A percentile compares a stretch with the other conserved stretches of the same genome.
Conservation (phyloP, 208 protist genomes). For the Trypanosoma rangeli region DNA sequence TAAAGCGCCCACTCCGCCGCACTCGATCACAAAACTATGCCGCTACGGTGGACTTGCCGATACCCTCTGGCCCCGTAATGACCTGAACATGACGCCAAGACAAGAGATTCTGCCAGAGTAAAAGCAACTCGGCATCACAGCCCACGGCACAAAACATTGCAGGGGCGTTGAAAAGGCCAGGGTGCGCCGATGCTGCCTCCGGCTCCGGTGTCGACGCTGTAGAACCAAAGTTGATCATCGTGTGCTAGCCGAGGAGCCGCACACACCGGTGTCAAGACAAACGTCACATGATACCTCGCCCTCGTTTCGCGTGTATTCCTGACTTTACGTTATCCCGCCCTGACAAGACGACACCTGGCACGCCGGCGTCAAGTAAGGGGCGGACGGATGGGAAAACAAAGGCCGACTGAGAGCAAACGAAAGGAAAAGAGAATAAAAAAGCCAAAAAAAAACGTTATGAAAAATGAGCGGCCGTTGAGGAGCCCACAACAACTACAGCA, state of each 20-base stretch:
- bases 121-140: constrained; percentile 63
- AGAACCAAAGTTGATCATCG: constrained; percentile 1
- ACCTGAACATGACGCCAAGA: constrained; percentile 60
- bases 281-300: constrained; percentile 11
- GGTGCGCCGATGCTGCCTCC: constrained; percentile 30
- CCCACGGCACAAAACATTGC: constrained; percentile 51
- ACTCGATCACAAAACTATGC: constrained; percentile 81
- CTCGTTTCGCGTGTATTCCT: not conserved
- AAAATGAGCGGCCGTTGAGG: too few species aligned
- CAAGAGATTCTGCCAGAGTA: constrained; percentile 86
- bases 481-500: not conserved
- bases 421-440: not conserved
- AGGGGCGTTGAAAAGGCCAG: constrained; percentile 77
- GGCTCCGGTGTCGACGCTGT: constrained; percentile 15
- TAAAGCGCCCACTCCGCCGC: constrained; percentile 70
- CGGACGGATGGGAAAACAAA: not conserved
- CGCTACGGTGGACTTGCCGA: constrained; percentile 86
- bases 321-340: not conserved
- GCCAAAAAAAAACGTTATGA: not conserved
- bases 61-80: constrained; percentile 73
- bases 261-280: not conserved
- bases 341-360: not conserved
- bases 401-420: too few species aligned
- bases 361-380: not conserved
- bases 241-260: not conserved